Evolutionary conservation across 2,329 filamentous ascomycete species (phyloP).

Genomic region (Aschersonia sp.): DNA sequence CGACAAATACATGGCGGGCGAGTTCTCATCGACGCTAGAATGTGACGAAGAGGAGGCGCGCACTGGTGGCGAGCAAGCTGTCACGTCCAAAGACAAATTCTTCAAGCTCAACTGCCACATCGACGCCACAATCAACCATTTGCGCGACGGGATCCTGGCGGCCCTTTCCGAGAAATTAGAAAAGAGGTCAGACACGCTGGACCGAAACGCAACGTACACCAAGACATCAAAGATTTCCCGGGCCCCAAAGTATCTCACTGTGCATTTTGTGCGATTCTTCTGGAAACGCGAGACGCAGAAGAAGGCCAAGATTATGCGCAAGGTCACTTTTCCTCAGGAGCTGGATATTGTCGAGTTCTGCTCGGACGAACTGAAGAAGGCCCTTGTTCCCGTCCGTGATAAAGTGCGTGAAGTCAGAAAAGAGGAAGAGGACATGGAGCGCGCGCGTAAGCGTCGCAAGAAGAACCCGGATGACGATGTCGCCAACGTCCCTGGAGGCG

Average conservation of each 20-base stretch:
- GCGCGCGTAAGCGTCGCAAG: slow-evolving; percentile 85
- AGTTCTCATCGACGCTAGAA: slow-evolving; percentile 62
- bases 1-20: slow-evolving; percentile 79
- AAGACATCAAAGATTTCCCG: slow-evolving; percentile 84
- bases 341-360: slow-evolving; percentile 92
- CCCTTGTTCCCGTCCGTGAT: slow-evolving; percentile 83
- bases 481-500: slow-evolving; percentile 28
- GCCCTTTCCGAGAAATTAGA: slow-evolving; percentile 80
- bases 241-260: slow-evolving; percentile 85
- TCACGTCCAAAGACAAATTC: slow-evolving; percentile 59
- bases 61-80: slow-evolving; percentile 57
- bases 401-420: slow-evolving; percentile 92
- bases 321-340: slow-evolving; percentile 91
- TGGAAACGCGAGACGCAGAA: slow-evolving; percentile 94
- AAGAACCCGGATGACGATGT: slow-evolving; percentile 33
- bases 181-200: slow-evolving; percentile 69
- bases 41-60: slow-evolving; percentile 72
- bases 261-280: slow-evolving; percentile 96
- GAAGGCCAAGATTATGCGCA: slow-evolving; percentile 99
- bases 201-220: slow-evolving; percentile 70
- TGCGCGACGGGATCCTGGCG: slow-evolving; percentile 74
- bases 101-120: slow-evolving; percentile 92
- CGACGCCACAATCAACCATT: slow-evolving; percentile 70
- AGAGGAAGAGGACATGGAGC: slow-evolving; percentile 86
- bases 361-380: slow-evolving; percentile 72